Conservation (phyloP, 306 rosid genomes). For the Vigna trinervia region DNA sequence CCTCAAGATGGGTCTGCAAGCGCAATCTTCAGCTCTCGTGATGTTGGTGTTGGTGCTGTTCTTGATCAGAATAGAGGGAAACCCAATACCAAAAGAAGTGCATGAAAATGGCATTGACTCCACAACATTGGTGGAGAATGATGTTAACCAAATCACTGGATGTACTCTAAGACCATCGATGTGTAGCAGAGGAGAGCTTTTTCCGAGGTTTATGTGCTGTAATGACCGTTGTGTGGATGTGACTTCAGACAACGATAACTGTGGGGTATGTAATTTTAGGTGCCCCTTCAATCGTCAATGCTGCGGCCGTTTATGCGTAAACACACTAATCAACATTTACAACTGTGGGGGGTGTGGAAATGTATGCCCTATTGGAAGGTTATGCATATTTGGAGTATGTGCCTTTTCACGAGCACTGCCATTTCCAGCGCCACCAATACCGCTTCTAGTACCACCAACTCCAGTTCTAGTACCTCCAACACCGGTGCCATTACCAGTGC, state of each 20-base stretch:
- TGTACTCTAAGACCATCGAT: constrained; percentile 49
- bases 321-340: constrained; percentile 42
- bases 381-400: constrained; percentile 64
- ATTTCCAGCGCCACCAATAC: not conserved
- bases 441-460: not conserved
- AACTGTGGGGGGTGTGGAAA: constrained; percentile 75
- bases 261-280: constrained; percentile 56
- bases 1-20: constrained; percentile 27
- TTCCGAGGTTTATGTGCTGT: constrained; percentile 53
- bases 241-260: constrained; percentile 49
- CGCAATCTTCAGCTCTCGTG: constrained; percentile 19
- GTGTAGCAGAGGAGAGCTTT: constrained; percentile 48
- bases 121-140: constrained; percentile 39
- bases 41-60: constrained; percentile 32
- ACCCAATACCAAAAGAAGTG: not conserved
- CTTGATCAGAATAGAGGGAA: constrained; percentile 30
- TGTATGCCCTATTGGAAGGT: constrained; percentile 50
- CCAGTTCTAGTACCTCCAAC: too few species aligned
- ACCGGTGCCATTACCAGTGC: too few species aligned
- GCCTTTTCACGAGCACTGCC: constrained; percentile 22
- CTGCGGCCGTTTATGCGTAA: constrained; percentile 58
- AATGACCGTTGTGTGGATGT: constrained; percentile 58
- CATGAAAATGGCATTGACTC: not conserved
- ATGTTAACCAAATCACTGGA: constrained; percentile 3
- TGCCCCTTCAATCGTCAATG: constrained; percentile 55